A percentile compares a stretch with the other conserved stretches of the same genome.
phyloP scores from a whole-genome alignment of 2,329 filamentous ascomycete species.

The Pseudogymnoascus sp. region DNA sequence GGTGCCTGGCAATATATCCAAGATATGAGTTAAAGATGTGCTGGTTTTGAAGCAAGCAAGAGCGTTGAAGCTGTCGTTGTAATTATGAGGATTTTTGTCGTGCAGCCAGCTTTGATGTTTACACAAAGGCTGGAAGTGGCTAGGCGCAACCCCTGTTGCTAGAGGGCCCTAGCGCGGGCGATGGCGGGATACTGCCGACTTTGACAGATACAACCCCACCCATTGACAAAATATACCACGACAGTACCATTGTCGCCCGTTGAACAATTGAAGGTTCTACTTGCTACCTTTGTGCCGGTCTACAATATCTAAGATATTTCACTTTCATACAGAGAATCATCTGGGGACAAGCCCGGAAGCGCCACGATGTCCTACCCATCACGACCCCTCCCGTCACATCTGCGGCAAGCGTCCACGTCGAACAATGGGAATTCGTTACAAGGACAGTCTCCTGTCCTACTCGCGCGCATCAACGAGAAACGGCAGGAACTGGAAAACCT shows the following conservation, averaged over 20 bases:
- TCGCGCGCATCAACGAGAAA: slow-evolving; percentile 77
- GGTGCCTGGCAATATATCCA: slow-evolving; percentile 4
- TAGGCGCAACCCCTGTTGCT: neutral
- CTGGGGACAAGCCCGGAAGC: neutral
- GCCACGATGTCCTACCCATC: slow-evolving; percentile 48
- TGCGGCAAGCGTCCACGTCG: slow-evolving; percentile 55
- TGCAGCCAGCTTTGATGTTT: slow-evolving; percentile 1
- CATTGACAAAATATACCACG: neutral
- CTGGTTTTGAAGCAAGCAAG: neutral
- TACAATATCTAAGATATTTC: neutral
- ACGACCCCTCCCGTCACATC: slow-evolving; percentile 55
- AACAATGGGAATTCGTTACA: slow-evolving; percentile 35
- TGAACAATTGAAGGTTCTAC: neutral
- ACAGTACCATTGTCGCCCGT: slow-evolving; percentile 1
- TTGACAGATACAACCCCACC: slow-evolving; percentile 8
- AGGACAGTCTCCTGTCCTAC: slow-evolving; percentile 61
- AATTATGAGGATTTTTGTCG: slow-evolving; percentile 6
- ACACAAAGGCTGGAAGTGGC: slow-evolving; percentile 5
- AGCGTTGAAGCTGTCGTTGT: neutral
- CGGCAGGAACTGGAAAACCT: slow-evolving; percentile 74
- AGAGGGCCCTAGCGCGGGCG: neutral
- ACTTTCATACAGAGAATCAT: neutral
- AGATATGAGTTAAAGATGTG: neutral
- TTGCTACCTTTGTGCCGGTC: neutral
- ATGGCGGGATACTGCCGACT: neutral